Conservation (phyloP, 2,329 filamentous ascomycete species). For the Sclerotiophoma versabilis region DNA sequence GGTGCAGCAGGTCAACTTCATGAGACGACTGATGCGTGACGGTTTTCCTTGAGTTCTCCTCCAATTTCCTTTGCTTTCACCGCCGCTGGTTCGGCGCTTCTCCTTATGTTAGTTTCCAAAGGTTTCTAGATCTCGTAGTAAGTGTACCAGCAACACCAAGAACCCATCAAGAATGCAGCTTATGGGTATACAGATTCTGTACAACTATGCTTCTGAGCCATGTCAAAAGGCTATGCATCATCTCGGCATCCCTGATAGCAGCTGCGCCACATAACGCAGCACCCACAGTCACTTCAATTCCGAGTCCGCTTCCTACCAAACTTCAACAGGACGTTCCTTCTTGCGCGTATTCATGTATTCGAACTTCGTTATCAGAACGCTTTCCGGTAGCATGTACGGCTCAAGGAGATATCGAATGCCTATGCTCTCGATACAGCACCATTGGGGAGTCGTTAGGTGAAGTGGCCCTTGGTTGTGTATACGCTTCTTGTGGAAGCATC, state of each 20-base stretch:
- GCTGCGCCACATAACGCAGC: conserved; percentile 39
- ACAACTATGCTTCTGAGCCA: conserved; percentile 50
- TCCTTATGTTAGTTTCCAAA: conserved; percentile 41
- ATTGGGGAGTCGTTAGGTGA: conserved; percentile 48
- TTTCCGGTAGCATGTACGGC: conserved; percentile 47
- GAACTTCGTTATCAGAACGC: conserved; percentile 39
- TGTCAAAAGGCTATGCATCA: conserved; percentile 47
- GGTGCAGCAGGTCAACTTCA: conserved; percentile 38
- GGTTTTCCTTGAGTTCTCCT: conserved; percentile 48
- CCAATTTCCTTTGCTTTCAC: conserved; percentile 43
- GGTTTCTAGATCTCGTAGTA: conserved; percentile 36
- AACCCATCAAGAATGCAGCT: conserved; percentile 35
- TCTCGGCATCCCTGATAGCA: conserved; percentile 45
- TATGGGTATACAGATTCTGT: conserved; percentile 41
- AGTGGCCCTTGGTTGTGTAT: conserved; percentile 48
- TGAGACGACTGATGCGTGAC: conserved; percentile 48
- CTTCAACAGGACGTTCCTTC: conserved; percentile 43
- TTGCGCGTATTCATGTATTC: conserved; percentile 49
- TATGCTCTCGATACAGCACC: conserved; percentile 49
- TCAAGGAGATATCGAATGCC: conserved; percentile 42
- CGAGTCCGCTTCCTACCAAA: conserved; percentile 33
- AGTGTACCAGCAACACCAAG: conserved; percentile 27
- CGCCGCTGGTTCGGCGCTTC: conserved; percentile 48
- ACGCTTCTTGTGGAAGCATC: conserved; percentile 40
- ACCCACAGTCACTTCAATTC: conserved; percentile 30